Evolutionary conservation across 1,284 basidiomycete genomes (phyloP).

Genomic region (Cutaneotrichosporon cutaneum): DNA sequence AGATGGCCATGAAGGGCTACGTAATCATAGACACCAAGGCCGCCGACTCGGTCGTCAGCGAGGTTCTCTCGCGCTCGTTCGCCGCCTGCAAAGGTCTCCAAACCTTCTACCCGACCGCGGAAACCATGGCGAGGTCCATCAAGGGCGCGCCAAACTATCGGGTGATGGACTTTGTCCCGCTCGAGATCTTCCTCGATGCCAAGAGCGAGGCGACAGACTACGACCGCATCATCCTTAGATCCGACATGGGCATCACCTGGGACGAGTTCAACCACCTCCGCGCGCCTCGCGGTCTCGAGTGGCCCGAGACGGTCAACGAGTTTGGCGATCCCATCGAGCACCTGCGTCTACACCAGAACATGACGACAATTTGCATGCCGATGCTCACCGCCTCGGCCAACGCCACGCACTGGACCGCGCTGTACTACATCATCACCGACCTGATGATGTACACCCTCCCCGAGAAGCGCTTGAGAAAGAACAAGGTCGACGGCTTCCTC

Average conservation of each 20-base stretch:
- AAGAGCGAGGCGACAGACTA: slow-evolving; percentile 78
- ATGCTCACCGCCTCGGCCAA: slow-evolving; percentile 86
- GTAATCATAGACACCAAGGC: slow-evolving; percentile 77
- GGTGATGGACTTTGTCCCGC: slow-evolving; percentile 63
- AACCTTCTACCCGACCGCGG: slow-evolving; percentile 71
- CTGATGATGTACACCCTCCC: slow-evolving; percentile 86
- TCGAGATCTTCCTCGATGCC: slow-evolving; percentile 84
- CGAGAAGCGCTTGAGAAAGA: slow-evolving; percentile 69
- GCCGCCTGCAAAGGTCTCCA: slow-evolving; percentile 76
- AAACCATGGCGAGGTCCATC: slow-evolving; percentile 23
- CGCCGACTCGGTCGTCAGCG: slow-evolving; percentile 76
- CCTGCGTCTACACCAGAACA: slow-evolving; percentile 77
- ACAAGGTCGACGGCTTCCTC: slow-evolving; percentile 77
- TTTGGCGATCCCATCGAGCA: slow-evolving; percentile 60
- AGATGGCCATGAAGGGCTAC: slow-evolving; percentile 78
- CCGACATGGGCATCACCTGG: slow-evolving; percentile 79
- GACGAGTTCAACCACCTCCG: slow-evolving; percentile 94
- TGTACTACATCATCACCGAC: slow-evolving; percentile 85
- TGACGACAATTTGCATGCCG: slow-evolving; percentile 76
- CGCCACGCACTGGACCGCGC: slow-evolving; percentile 78
- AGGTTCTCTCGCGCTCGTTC: slow-evolving; percentile 80
- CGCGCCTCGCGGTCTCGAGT: slow-evolving; percentile 65
- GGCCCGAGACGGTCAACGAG: slow-evolving; percentile 48
- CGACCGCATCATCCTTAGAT: slow-evolving; percentile 85
- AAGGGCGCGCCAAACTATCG: background rate